Evolutionary conservation across 2,329 filamentous ascomycete species (phyloP).

Genomic region (Eutypella sp.): DNA sequence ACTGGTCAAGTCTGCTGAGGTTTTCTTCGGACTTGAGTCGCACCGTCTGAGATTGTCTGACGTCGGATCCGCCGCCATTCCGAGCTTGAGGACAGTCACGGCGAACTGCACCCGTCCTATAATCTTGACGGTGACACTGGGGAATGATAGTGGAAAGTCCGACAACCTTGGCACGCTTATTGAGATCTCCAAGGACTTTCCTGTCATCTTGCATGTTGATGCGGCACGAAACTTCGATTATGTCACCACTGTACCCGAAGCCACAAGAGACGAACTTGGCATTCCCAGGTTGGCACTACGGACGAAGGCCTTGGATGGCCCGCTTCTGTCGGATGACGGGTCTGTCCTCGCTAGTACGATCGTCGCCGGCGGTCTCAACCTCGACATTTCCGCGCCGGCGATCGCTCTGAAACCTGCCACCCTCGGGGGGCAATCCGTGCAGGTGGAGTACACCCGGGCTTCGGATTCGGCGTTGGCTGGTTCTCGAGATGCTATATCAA

Average conservation of each 20-base stretch:
- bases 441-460: conserved; percentile 6
- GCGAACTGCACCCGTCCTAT: conserved; percentile 2
- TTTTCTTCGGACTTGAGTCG: conserved; percentile 7
- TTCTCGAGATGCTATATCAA: conserved; percentile 8
- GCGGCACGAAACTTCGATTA: conserved; percentile 8
- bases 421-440: conserved; percentile 2
- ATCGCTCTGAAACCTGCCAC: conserved; percentile 8
- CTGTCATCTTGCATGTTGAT: conserved; percentile 8
- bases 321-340: conserved; percentile 1
- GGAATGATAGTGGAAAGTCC: conserved; percentile 2
- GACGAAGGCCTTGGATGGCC: background rate
- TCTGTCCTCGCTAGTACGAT: conserved; percentile 7
- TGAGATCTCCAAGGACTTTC: conserved; percentile 1
- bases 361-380: conserved; percentile 5
- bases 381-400: conserved; percentile 1
- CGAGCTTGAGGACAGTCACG: background rate
- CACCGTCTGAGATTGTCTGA: conserved; percentile 1
- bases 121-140: conserved; percentile 8
- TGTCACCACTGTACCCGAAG: conserved; percentile 5
- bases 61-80: background rate
- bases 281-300: conserved; percentile 3
- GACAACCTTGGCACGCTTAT: conserved; percentile 5
- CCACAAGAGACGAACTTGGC: background rate
- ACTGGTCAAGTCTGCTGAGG: conserved; percentile 1
- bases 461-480: conserved; percentile 8